Evolutionary conservation across 495 filamentous ascomycete genomes (phyloP).

Genomic region (Penicillium canariense): DNA sequence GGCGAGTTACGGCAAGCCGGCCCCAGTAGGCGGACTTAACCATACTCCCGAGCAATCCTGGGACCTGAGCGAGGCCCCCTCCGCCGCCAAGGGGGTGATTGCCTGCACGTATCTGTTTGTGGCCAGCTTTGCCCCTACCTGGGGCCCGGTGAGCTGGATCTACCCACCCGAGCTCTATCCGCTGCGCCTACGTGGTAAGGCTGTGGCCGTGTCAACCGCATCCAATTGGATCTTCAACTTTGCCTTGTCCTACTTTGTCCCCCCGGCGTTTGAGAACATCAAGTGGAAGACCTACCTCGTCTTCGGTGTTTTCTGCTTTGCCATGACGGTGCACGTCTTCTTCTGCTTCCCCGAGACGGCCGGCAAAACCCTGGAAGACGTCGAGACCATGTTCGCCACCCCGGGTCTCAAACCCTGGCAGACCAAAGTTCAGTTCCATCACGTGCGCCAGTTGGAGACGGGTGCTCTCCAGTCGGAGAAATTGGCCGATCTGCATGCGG

Average conservation of each 20-base stretch:
- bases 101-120: constrained; percentile 68
- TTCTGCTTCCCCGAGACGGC: constrained; percentile 81
- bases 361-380: constrained; percentile 78
- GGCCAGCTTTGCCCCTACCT: constrained; percentile 54
- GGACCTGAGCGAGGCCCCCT: constrained; percentile 31
- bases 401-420: constrained; percentile 65
- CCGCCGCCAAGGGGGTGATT: constrained; percentile 54
- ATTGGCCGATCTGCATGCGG: constrained; percentile 16
- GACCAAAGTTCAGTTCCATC: constrained; percentile 46
- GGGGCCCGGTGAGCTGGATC: constrained; percentile 66
- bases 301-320: constrained; percentile 72
- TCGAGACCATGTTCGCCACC: constrained; percentile 68
- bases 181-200: constrained; percentile 61
- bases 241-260: constrained; percentile 75
- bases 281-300: constrained; percentile 71
- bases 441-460: constrained; percentile 30
- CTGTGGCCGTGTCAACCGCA: constrained; percentile 68
- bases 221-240: constrained; percentile 82
- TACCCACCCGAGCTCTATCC: constrained; percentile 71
- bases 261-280: constrained; percentile 70
- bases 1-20: constrained; percentile 48
- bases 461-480: constrained; percentile 32
- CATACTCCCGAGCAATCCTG: constrained; percentile 37
- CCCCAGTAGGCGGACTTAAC: constrained; percentile 48
- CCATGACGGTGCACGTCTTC: constrained; percentile 72